A percentile compares a stretch with the other conserved stretches of the same genome.
phyloP scores from a whole-genome alignment of 1,284 basidiomycete genomes.

The Trichosporon faecale region DNA sequence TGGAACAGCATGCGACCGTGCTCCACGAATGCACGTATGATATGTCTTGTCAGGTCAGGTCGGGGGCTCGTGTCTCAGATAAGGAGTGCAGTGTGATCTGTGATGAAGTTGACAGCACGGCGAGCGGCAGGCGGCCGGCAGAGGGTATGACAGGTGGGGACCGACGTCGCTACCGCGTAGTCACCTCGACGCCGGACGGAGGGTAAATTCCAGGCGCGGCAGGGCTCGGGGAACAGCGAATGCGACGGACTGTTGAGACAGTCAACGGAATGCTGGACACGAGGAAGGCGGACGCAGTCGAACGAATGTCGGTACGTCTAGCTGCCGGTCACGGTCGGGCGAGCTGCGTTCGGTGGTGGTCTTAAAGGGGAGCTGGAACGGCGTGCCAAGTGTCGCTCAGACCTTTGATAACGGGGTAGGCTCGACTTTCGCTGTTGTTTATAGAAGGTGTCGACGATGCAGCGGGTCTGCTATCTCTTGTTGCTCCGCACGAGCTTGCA shows the following conservation, averaged over 20 bases:
- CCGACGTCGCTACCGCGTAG: conserved; percentile 6
- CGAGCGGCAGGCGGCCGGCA: not conserved
- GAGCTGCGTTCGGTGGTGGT: not conserved
- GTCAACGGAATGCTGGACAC: conserved; percentile 13
- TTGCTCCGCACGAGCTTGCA: not conserved
- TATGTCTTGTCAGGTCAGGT: not conserved
- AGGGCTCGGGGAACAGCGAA: not conserved
- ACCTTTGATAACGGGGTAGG: not conserved
- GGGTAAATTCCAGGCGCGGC: not conserved
- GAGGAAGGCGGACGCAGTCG: not conserved
- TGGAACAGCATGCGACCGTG: conserved; percentile 8
- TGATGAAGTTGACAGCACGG: not conserved
- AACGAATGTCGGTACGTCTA: not conserved
- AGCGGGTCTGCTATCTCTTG: not conserved
- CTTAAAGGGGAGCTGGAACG: not conserved
- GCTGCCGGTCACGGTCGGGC: not conserved
- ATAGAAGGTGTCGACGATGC: not conserved
- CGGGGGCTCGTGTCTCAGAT: not conserved
- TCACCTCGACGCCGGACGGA: not conserved
- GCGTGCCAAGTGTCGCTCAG: not conserved
- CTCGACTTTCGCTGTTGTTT: not conserved
- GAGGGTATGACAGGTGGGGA: not conserved
- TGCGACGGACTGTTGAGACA: not conserved
- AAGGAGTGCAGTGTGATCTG: not conserved
- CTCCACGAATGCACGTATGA: conserved; percentile 1